A percentile compares a stretch with the other conserved stretches of the same genome.
phyloP scores from a whole-genome alignment of 768 basidiomycete species.

The Boletellus emodensis region DNA sequence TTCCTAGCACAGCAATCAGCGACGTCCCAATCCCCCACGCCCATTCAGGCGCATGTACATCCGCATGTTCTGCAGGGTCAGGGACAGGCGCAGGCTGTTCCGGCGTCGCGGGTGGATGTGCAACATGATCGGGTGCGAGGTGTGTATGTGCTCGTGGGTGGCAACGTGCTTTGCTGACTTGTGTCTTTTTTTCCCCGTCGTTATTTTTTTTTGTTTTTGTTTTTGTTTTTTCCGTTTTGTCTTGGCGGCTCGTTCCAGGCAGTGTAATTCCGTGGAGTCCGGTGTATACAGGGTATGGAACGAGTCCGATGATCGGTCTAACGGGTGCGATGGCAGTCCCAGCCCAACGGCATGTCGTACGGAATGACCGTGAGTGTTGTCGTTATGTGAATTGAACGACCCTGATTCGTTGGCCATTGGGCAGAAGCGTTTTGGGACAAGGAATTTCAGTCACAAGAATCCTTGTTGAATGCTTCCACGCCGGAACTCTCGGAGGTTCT shows the following conservation, averaged over 20 bases:
- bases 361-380: conserved; percentile 42
- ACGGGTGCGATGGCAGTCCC: conserved; percentile 12
- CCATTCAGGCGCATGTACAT: conserved; percentile 4
- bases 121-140: conserved; percentile 14
- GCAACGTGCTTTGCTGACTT: conserved; percentile 3
- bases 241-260: conserved; percentile 22
- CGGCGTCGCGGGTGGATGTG: conserved; percentile 8
- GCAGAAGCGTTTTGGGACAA: conserved; percentile 50
- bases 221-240: not conserved
- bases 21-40: not conserved
- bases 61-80: conserved; percentile 8
- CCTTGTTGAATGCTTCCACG: conserved; percentile 28
- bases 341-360: conserved; percentile 24
- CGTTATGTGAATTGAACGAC: not conserved
- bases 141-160: conserved; percentile 1
- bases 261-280: conserved; percentile 39
- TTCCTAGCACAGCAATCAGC: conserved; percentile 41
- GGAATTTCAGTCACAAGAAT: conserved; percentile 59
- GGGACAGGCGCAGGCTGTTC: conserved; percentile 1
- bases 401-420: not conserved
- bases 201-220: not conserved
- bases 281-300: conserved; percentile 34
- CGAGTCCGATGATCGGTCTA: conserved; percentile 38
- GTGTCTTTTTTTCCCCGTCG: not conserved
- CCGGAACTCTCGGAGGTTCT: conserved; percentile 2